A percentile compares a stretch with the other conserved stretches of the same genome.
Evolutionary conservation across 805 yeast genomes (phyloP).

Genomic region (Cyberlindnera mycetangii): DNA sequence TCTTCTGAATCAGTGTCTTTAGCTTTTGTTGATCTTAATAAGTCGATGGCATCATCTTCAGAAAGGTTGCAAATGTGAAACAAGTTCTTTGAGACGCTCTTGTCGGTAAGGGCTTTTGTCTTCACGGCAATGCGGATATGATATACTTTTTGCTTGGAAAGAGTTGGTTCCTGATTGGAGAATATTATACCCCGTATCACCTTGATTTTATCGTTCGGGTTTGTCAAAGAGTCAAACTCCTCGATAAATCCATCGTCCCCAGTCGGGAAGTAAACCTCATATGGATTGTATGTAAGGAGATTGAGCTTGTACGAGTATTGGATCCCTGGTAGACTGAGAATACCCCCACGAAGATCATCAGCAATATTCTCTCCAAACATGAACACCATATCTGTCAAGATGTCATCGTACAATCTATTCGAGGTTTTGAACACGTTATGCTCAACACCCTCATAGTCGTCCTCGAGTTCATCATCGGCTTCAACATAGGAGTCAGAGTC

Average conservation of each 20-base stretch:
- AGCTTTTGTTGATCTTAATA: conserved; percentile 19
- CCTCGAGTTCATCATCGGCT: conserved; percentile 10
- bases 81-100: conserved; percentile 29
- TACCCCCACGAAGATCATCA: conserved; percentile 21
- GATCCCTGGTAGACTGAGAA: conserved; percentile 29
- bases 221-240: conserved; percentile 13
- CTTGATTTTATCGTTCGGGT: conserved; percentile 23
- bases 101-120: conserved; percentile 19
- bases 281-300: conserved; percentile 19
- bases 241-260: conserved; percentile 29
- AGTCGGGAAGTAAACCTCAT: conserved; percentile 23
- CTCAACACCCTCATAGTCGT: conserved; percentile 7
- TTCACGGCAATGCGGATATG: conserved; percentile 37
- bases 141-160: conserved; percentile 26
- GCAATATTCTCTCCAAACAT: conserved; percentile 14
- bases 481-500: conserved; percentile 2
- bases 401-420: conserved; percentile 65
- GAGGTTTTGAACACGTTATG: conserved; percentile 50
- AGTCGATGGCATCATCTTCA: conserved; percentile 32
- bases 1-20: conserved; percentile 14
- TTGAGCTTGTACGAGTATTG: conserved; percentile 30
- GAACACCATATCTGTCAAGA: conserved; percentile 43
- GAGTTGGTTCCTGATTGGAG: conserved; percentile 28
- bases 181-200: conserved; percentile 29
- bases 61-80: conserved; percentile 30